Evolutionary conservation across 768 basidiomycete species (phyloP), one percentile per base, ranked within the genome.

Genomic region (Termitomyces sp.): DNA sequence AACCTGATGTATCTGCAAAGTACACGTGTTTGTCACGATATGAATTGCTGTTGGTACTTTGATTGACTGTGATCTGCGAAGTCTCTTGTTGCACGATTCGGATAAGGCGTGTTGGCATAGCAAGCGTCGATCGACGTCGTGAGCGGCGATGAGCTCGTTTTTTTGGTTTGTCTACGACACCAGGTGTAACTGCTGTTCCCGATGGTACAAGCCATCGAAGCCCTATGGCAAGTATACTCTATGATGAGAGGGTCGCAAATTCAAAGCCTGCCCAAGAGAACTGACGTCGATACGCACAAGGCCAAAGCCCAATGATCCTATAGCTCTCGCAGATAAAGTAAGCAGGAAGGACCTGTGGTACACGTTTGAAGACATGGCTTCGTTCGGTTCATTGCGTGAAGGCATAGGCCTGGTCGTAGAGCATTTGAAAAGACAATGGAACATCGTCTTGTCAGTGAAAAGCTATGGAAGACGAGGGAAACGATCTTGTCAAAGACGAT

Each of bases 201-300:
- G 63, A 52, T 43, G 73, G 74, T 32, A 73, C 46, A 42, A 75
- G 56, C 76, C 76, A 77, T 17, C 68, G 65, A 34, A 77, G 51
- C 69, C 74, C 76, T 50, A 78, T 72, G 43, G 72, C 74, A 26
- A 77, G 62, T 37, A 78, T 60, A 62, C 77, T 78, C 77, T 78
- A 44, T 22, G 51, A 49, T 49, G n/a, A 37, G 50, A 45, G 28
- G 46, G 46, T 59, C n/a, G 58, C 40, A 42, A 54, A 22, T 51
- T 5, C 10, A 19, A 28, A 7, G 22, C 28, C 10, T 38, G 40
- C 15, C 28, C 51, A 40, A 46, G n/a, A 58, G 34, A 38, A 14
- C 3, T 32, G 53, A 24, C 17, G 28, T 45, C 10, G 47, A 37
- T 30, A 64, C 71, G 58, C 58, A 77, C 76, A 68, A 77, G 60